Base-by-base conservation (phyloP, 139 green algal genomes). In the Chlamydomonas incerta region DNA sequence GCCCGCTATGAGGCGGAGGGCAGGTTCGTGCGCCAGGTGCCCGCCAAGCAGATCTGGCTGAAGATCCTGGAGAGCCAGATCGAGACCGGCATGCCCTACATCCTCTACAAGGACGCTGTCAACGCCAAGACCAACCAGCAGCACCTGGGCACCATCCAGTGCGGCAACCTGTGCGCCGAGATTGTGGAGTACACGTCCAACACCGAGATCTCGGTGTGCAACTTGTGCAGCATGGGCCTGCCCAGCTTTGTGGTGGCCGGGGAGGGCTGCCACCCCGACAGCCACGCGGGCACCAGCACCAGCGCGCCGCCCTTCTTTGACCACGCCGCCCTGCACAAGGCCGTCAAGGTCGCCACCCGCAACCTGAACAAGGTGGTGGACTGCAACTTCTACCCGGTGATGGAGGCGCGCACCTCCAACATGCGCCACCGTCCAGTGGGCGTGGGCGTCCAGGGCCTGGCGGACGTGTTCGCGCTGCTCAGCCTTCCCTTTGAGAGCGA, bases 321-420 rank as follows among this genome's bases (percentile, higher is more conserved):
- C 77, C 72, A 81, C 34, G 72, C 55, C 0, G 29, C 52, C 4
- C 75, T 92, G 0, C 37, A 73, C 28, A 57, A 46, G 20, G 46
- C 66, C 15, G 82, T 62, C 28, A 82, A 67, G 55, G 24, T 82
- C 47, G 74, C 86, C 6, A 46, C 65, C 18, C 46, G 33, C 66
- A 92, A 92, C 82, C 79, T 92, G 35, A 80, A 92, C 87, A 86
- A 68, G 41, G 52, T 92, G 37, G 88, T 92, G 1, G 89, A 92
- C 75, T 34, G 34, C 29, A 91, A 85, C 76, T 86, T 69, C 24
- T 92, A 92, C 76, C 89, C 89, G 20, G 47, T 71, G 24, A 33
- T 50, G 18, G 46, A 81, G 67, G 70, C 82, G 10, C 35, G 70
- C 13, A 8, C 11, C 2, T 77, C 52, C 81, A 92, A 92, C 83